phyloP scores from a whole-genome alignment of 148 eudicot genomes.

The Spergularia bocconei region DNA sequence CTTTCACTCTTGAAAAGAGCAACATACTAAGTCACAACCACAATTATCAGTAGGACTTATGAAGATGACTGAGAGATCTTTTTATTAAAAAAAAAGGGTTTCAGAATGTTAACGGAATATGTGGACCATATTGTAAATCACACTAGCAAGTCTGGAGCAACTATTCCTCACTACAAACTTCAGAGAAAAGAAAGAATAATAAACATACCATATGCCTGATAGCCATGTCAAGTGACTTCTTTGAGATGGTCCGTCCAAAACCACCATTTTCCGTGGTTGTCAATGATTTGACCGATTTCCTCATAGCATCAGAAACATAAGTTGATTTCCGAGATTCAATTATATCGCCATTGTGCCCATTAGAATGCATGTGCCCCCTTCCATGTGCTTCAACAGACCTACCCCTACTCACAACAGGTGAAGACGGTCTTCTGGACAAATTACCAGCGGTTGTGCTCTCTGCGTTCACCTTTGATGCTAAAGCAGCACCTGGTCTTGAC shows the following conservation, averaged over 20 bases:
- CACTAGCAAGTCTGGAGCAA: neutral
- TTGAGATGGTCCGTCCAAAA: slow-evolving; percentile 86
- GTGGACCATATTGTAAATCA: neutral
- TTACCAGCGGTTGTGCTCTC: slow-evolving; percentile 47
- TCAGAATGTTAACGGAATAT: neutral
- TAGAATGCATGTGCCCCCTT: slow-evolving; percentile 47
- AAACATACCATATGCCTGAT: slow-evolving; percentile 82
- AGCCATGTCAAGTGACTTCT: slow-evolving; percentile 97
- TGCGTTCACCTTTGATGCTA: slow-evolving; percentile 47
- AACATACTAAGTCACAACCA: neutral
- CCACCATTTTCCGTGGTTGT: slow-evolving; percentile 53
- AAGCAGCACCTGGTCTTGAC: slow-evolving; percentile 71
- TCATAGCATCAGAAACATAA: slow-evolving; percentile 50
- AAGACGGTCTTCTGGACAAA: slow-evolving; percentile 66
- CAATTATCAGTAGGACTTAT: neutral
- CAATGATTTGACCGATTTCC: slow-evolving; percentile 64
- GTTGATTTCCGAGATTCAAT: slow-evolving; percentile 52
- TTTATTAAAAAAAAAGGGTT: neutral
- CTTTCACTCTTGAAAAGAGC: neutral
- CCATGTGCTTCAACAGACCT: slow-evolving; percentile 58
- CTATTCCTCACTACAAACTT: slow-evolving; percentile 8
- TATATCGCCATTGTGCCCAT: slow-evolving; percentile 49
- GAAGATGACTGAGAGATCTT: neutral
- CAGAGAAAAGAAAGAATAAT: neutral
- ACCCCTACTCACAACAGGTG: slow-evolving; percentile 68